Evolutionary conservation across 116 monocot species (phyloP).

Genomic region (Posidonia oceanica): DNA sequence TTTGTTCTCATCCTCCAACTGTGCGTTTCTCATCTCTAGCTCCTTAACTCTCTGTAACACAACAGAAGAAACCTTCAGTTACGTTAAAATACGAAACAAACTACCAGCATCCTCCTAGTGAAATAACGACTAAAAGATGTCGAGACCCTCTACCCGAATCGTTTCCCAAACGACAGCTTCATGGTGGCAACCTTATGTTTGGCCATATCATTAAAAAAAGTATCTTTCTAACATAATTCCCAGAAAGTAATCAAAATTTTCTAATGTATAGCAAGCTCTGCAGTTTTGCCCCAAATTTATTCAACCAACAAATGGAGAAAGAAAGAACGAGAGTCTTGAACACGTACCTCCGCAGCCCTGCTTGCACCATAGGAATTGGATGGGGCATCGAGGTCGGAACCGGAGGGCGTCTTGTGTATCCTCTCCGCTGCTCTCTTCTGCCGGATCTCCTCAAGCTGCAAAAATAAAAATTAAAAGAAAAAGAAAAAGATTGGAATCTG

Average conservation of each 20-base stretch:
- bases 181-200: too few species aligned
- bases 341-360: neutral
- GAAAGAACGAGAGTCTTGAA: too few species aligned
- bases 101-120: too few species aligned
- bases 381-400: conserved; percentile 43
- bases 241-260: neutral
- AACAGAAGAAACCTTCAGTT: conserved; percentile 38
- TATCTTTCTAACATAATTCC: too few species aligned
- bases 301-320: neutral
- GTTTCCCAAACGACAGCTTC: too few species aligned
- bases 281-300: neutral
- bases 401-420: conserved; percentile 40
- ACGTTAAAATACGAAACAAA: neutral
- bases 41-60: conserved; percentile 42
- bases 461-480: too few species aligned
- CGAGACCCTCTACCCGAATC: too few species aligned
- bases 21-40: conserved; percentile 46
- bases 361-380: neutral
- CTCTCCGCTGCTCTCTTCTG: conserved; percentile 85
- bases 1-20: conserved; percentile 58
- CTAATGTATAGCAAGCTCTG: neutral
- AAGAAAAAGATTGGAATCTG: neutral
- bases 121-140: neutral
- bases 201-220: too few species aligned
- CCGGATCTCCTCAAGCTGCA: conserved; percentile 79